Base-by-base conservation (phyloP, 805 yeast species). In the Myxozyma kluyveri region DNA sequence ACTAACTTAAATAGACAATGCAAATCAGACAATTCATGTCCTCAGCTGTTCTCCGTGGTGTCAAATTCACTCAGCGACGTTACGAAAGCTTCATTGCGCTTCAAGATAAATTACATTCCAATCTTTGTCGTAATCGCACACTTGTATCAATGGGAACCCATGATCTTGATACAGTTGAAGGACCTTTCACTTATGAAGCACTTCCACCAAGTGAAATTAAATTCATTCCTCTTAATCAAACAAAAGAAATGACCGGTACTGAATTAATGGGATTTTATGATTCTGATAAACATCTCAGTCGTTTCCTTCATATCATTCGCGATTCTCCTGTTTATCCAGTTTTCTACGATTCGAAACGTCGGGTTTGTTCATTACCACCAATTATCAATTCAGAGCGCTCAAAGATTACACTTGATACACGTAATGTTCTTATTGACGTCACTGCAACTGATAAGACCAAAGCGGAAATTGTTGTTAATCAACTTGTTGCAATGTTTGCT, bases 91-190 rank as follows among this genome's bases (percentile, higher is more conserved):
- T 93, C 76, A 91, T 93, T 65, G 85, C 96, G 26, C 76, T 93
- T 64, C 99, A 93, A 73, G 99, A 93, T 71, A 93, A 93, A 72
- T 77, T 93, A 61, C 99, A 93, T 74, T 76, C 95, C 57, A 93
- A 93, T 70, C 75, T 93, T 66, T 91, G 99, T 72, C 91, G 99
- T 76, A 87, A 91, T 72, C 87, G 99, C 79, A 84, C 96, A 31
- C 79, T 93, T 63, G 99, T 93, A 50, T 98, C 99, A 45, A 89
- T 91, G 78, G 99, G 99, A 65, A 93, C 99, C 48, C 99, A 93
- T 67, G 98, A 93, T 71, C 76, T 84, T 57, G 95, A 88, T 69
- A 80, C 85, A 43, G 72, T 91, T 61, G 68, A 78, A 36, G 86
- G 87, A 24, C 95, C 96, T 54, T 88, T 93, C 74, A 80, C 88